phyloP scores from a whole-genome alignment of 2,329 filamentous ascomycete genomes.

The Phyllosticta citribraziliensis region DNA sequence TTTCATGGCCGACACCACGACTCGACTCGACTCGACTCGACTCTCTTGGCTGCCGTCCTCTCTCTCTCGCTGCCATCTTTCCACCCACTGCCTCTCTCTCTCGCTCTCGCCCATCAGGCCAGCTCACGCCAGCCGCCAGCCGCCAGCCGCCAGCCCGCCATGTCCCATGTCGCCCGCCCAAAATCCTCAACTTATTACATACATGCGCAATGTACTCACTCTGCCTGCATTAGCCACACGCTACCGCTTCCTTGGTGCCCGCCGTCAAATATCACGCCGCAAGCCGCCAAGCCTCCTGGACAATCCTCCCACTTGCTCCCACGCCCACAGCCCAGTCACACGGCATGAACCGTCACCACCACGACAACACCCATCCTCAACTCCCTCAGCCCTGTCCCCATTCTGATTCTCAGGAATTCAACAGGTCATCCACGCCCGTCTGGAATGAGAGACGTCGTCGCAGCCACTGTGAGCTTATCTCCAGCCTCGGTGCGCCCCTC shows the following conservation, averaged over 20 bases:
- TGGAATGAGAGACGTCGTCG: background rate
- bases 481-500: slow-evolving; percentile 1
- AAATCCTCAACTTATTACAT: background rate
- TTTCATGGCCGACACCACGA: background rate
- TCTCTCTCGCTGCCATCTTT: background rate
- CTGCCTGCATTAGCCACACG: background rate
- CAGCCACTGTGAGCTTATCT: background rate
- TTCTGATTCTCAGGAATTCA: background rate
- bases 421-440: background rate
- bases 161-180: background rate
- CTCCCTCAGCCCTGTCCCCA: background rate
- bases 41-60: too few species aligned
- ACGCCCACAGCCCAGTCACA: background rate
- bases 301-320: background rate
- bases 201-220: background rate
- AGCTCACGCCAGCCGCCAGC: background rate
- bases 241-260: background rate
- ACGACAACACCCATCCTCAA: background rate
- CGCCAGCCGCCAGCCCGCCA: background rate
- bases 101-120: background rate
- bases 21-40: background rate
- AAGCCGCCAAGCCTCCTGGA: background rate
- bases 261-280: background rate
- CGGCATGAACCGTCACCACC: background rate
- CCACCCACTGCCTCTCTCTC: too few species aligned